Percentiles rank a stretch among this genome's conserved stretches.
Evolutionary conservation across 768 basidiomycete genomes (phyloP).

Genomic region (Sarcodon aspratus): DNA sequence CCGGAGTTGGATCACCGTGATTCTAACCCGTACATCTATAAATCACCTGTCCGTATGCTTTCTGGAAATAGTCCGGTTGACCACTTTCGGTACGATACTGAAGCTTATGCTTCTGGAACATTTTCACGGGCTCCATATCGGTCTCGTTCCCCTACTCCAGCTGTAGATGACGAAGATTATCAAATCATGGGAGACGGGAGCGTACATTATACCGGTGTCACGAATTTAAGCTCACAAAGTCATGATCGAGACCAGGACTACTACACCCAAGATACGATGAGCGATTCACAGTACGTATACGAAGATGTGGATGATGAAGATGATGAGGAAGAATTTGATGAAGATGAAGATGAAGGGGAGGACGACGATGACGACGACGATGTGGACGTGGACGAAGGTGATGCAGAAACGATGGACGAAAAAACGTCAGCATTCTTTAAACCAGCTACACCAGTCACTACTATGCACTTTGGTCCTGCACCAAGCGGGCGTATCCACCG

Average conservation of each 20-base stretch:
- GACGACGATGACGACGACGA: conserved; percentile 17
- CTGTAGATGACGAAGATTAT: conserved; percentile 64
- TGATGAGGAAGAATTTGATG: conserved; percentile 10
- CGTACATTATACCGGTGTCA: conserved; percentile 37
- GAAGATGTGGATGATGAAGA: conserved; percentile 9
- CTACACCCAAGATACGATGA: conserved; percentile 19
- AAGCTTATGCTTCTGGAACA: conserved; percentile 59
- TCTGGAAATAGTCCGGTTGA: conserved; percentile 1
- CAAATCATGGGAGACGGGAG: conserved; percentile 43
- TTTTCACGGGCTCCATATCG: conserved; percentile 42
- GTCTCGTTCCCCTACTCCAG: conserved; percentile 70
- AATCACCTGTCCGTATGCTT: not conserved
- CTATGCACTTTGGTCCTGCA: conserved; percentile 81
- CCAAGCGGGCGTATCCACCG: conserved; percentile 70
- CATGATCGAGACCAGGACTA: conserved; percentile 7
- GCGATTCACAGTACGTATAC: conserved; percentile 15
- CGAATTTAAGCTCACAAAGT: not conserved
- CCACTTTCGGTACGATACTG: conserved; percentile 37
- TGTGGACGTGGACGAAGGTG: conserved; percentile 21
- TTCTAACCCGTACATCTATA: not conserved
- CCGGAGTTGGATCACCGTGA: not conserved
- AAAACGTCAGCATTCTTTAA: conserved; percentile 3
- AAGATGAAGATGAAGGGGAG: not conserved
- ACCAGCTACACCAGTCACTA: conserved; percentile 35
- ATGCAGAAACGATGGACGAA: not conserved